A percentile compares a stretch with the other conserved stretches of the same genome.
phyloP scores from a whole-genome alignment of 306 rosid species.

The Vigna unguiculata region DNA sequence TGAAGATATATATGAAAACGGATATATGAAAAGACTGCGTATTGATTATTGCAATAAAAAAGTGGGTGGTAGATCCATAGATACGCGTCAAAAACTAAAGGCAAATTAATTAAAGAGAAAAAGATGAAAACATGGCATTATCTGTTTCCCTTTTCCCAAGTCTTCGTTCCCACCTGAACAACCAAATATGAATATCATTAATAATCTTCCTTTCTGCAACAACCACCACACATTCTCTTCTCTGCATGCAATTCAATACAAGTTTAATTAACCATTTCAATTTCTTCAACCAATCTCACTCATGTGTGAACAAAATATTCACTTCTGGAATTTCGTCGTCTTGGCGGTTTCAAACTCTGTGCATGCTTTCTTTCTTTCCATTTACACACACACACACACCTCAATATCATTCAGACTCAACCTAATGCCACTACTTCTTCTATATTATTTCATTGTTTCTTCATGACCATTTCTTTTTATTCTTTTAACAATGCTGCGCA shows the following conservation, averaged over 20 bases:
- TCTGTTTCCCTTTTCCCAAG: constrained; percentile 1
- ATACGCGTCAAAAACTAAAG: constrained; percentile 25
- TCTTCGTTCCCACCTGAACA: constrained; percentile 40
- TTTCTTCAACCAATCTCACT: not conserved
- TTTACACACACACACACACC: not conserved
- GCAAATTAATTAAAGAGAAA: not conserved
- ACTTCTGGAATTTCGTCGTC: not conserved
- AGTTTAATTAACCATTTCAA: not conserved
- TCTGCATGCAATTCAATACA: not conserved
- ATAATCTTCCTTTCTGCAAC: not conserved
- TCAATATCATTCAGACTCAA: constrained; percentile 9
- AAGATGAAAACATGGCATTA: not conserved
- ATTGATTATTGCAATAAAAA: not conserved
- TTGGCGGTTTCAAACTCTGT: constrained; percentile 22
- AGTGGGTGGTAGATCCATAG: not conserved
- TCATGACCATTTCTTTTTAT: too few relatives aligned
- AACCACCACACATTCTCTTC: not conserved
- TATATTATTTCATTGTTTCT: too few relatives aligned
- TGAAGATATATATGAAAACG: too few relatives aligned
- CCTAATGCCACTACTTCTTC: constrained; percentile 39
- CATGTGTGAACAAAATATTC: constrained; percentile 1
- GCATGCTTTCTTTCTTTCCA: not conserved
- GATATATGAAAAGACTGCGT: constrained; percentile 21
- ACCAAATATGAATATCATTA: constrained; percentile 9
- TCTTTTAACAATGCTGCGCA: too few relatives aligned